Base-by-base conservation (phyloP, 139 green algal species). In the Mychonastes homosphaera region DNA sequence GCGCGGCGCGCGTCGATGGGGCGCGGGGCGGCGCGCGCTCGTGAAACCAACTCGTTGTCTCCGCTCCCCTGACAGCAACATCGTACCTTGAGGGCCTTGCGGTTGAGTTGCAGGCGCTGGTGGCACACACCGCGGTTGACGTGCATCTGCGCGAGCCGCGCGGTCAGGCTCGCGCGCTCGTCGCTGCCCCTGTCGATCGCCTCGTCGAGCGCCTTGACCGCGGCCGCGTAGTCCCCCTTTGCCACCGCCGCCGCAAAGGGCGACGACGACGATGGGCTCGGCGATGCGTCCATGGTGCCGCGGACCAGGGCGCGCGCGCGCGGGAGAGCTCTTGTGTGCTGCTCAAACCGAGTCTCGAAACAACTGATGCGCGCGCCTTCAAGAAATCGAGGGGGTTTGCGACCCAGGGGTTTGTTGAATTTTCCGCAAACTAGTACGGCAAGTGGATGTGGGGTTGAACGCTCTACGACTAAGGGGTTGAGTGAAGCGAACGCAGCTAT, bases 41-140 rank as follows among this genome's bases (percentile, higher is more conserved):
- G n/a, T n/a, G n/a, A n/a, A n/a, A n/a, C n/a, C n/a, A n/a, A n/a
- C n/a, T n/a, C n/a, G n/a, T n/a, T n/a, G n/a, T n/a, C n/a, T n/a
- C n/a, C n/a, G n/a, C n/a, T n/a, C n/a, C n/a, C n/a, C n/a, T 10
- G 12, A 44, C 36, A 44, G 13, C 36, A 44, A 33, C 47, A 54
- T 10, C 27, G 18, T 48, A 85, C 83, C 81, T 91, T 91, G n/a
- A 87, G 47, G 2, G 84, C 84, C 63, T 90, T 87, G 4, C 84
- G 49, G 23, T 80, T 72, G 0, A 91, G 59, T 21, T 81, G 68
- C 23, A 91, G 56, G 23, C 69, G 64, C 16, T 87, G 72, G 28
- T 89, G 56, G 53, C 74, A 86, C 5, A 71, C 66, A 0, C 64
- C 84, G 1, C 78, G 70, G 34, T 91, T 91, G 8, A 82, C 53